Percentiles rank a stretch among this genome's conserved stretches.
Evolutionary conservation across 805 yeast genomes (phyloP).

Genomic region (Zygosaccharomyces rouxii): DNA sequence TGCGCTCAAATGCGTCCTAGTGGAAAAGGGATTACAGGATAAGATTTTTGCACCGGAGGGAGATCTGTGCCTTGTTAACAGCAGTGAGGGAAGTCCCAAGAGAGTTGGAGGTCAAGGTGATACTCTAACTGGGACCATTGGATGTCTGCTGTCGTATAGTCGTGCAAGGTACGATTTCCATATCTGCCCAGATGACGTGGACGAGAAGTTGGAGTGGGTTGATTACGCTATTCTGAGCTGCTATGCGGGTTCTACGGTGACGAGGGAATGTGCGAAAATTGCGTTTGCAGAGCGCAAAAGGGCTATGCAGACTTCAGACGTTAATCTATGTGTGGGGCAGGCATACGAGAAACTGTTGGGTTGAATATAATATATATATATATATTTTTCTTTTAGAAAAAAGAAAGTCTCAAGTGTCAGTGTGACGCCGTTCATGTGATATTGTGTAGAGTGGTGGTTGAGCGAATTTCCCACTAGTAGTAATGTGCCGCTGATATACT

Average conservation of each 20-base stretch:
- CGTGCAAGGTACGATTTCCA: conserved; percentile 52
- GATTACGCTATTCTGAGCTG: conserved; percentile 49
- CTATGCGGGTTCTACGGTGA: conserved; percentile 65
- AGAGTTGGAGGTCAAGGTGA: conserved; percentile 98
- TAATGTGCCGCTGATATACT: neutral
- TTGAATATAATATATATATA: neutral
- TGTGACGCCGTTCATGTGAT: neutral
- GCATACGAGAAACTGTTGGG: conserved; percentile 50
- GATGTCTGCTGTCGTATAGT: conserved; percentile 79
- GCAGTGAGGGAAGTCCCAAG: conserved; percentile 59
- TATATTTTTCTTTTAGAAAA: too few species aligned
- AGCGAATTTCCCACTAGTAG: neutral
- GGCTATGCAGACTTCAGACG: conserved; percentile 79
- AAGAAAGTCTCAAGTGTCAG: neutral
- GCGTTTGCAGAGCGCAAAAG: conserved; percentile 69
- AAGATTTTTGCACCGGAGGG: conserved; percentile 44
- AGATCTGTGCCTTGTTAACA: conserved; percentile 42
- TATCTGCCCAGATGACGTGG: conserved; percentile 47
- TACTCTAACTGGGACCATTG: conserved; percentile 79
- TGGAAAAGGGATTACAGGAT: conserved; percentile 73
- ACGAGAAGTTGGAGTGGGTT: conserved; percentile 30
- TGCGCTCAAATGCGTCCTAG: conserved; percentile 27
- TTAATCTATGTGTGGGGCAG: conserved; percentile 62
- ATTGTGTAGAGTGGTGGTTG: neutral
- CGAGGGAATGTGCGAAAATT: conserved; percentile 56